Percentiles rank a stretch among this genome's conserved stretches.
Conservation (phyloP, 805 yeast genomes). For the Blastobotrys parvus region DNA sequence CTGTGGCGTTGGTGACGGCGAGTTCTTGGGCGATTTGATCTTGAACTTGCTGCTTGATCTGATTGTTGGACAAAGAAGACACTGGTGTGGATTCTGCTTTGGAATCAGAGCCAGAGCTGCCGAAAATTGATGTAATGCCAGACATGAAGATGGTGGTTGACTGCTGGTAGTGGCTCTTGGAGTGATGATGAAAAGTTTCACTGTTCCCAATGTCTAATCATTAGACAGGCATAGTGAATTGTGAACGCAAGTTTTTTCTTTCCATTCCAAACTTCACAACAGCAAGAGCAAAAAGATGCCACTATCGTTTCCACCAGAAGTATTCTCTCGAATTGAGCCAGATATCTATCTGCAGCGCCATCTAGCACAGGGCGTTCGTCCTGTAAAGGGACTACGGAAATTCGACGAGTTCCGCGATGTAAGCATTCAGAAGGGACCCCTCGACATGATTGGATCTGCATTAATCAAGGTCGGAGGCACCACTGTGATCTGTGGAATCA, state of each 20-base stretch:
- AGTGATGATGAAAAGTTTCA: background rate
- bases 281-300: constrained; percentile 29
- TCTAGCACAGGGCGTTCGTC: constrained; percentile 65
- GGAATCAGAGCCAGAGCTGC: constrained; percentile 12
- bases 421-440: constrained; percentile 25
- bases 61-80: constrained; percentile 20
- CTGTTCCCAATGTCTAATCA: background rate
- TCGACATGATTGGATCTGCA: constrained; percentile 52
- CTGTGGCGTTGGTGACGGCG: constrained; percentile 87
- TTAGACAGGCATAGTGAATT: too few relatives aligned
- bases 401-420: constrained; percentile 66
- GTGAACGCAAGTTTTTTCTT: too few relatives aligned
- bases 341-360: constrained; percentile 76
- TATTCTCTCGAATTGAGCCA: constrained; percentile 77
- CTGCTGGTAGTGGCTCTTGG: background rate
- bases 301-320: constrained; percentile 69
- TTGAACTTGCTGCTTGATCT: constrained; percentile 56
- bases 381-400: constrained; percentile 48
- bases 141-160: constrained; percentile 9
- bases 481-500: constrained; percentile 47
- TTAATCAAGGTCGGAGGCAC: constrained; percentile 66
- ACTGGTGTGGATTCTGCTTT: constrained; percentile 10
- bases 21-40: constrained; percentile 69
- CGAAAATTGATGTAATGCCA: constrained; percentile 17
- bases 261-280: too few relatives aligned